Evolutionary conservation across 768 basidiomycete genomes (phyloP).

Genomic region (Gautieria morchelliformis): DNA sequence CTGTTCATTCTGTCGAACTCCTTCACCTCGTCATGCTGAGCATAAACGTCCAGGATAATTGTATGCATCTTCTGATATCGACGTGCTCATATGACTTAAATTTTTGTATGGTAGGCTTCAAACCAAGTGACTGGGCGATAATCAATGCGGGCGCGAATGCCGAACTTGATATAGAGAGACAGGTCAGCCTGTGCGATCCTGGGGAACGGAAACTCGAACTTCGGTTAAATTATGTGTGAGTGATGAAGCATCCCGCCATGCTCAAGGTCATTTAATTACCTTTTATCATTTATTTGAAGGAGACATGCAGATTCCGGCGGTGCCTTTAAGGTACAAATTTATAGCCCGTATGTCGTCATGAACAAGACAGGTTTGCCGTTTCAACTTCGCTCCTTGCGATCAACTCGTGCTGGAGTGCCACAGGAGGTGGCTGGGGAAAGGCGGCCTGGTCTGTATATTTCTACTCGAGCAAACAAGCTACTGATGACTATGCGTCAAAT

Average conservation of each 20-base stretch:
- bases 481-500: conserved; percentile 3
- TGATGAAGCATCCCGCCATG: conserved; percentile 7
- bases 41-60: conserved; percentile 83
- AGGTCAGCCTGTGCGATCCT: conserved; percentile 62
- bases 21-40: conserved; percentile 84
- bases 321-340: conserved; percentile 93
- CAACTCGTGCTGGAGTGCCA: conserved; percentile 50
- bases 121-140: conserved; percentile 93
- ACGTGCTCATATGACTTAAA: neutral
- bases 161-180: conserved; percentile 76
- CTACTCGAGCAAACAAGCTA: conserved; percentile 1
- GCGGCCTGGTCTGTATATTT: conserved; percentile 39
- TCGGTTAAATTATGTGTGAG: conserved; percentile 84
- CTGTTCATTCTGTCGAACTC: conserved; percentile 91
- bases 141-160: conserved; percentile 91
- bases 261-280: neutral
- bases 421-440: conserved; percentile 82
- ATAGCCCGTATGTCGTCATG: conserved; percentile 78
- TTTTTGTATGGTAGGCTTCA: conserved; percentile 51
- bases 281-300: conserved; percentile 21
- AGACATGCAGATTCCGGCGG: conserved; percentile 86
- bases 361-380: conserved; percentile 92
- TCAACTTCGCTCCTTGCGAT: conserved; percentile 51
- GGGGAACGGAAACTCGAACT: conserved; percentile 70
- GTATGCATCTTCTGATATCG: conserved; percentile 28